These are phyloP conservation scores for Penicillium sp. DNA, from an alignment of 2,329 filamentous ascomycete genomes.

Conservation along the genomic window DNA sequence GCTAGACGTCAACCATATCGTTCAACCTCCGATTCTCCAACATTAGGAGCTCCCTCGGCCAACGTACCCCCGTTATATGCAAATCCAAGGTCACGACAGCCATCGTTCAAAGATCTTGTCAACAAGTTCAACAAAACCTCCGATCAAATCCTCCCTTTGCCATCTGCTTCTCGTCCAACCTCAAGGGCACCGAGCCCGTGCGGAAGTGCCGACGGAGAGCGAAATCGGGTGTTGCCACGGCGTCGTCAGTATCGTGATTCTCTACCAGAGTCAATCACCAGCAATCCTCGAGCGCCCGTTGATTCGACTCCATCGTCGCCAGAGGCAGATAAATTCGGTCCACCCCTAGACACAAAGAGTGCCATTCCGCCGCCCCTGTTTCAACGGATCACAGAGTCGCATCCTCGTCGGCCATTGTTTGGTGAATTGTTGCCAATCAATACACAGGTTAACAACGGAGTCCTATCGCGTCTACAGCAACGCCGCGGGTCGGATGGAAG, in stretches of 20 bases:
- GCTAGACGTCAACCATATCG: constrained; percentile 22
- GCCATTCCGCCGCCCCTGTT: constrained; percentile 16
- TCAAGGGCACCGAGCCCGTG: constrained; percentile 32
- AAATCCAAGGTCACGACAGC: constrained; percentile 38
- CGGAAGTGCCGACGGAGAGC: constrained; percentile 22
- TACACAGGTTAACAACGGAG: constrained; percentile 49
- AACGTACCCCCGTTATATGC: constrained; percentile 12
- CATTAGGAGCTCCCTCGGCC: constrained; percentile 13
- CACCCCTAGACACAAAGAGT: neutral
- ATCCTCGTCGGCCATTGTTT: constrained; percentile 55
- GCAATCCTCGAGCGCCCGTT: constrained; percentile 10
- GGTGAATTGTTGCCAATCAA: constrained; percentile 62
- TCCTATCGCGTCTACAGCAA: constrained; percentile 45
- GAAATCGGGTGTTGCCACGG: constrained; percentile 24
- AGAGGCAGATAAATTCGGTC: constrained; percentile 1
- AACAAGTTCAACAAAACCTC: constrained; percentile 65
- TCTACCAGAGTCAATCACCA: constrained; percentile 8
- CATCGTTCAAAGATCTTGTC: constrained; percentile 72
- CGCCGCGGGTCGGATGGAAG: constrained; percentile 66
- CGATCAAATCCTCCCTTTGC: constrained; percentile 39
- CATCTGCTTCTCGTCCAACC: constrained; percentile 26
- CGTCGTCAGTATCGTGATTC: constrained; percentile 18
- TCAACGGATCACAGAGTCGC: constrained; percentile 23
- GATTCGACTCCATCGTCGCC: constrained; percentile 15
- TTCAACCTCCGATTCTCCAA: constrained; percentile 28